phyloP scores from a whole-genome alignment of 2,329 filamentous ascomycete genomes.

The Colletotrichum sp. region DNA sequence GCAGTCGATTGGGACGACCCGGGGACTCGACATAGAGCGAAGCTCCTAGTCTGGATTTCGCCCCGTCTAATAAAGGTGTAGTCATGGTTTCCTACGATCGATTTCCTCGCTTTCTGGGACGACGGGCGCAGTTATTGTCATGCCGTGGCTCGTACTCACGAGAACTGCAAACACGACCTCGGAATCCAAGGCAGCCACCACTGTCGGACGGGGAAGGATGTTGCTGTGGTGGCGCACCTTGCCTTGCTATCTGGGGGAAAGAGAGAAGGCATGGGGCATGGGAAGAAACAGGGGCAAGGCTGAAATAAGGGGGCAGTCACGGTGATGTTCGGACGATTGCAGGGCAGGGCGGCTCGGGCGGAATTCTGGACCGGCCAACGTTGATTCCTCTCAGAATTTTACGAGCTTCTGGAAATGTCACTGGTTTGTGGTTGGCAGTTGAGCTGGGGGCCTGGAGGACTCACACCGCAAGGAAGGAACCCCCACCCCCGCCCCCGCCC shows the following conservation, averaged over 20 bases:
- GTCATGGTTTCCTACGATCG: too few species aligned
- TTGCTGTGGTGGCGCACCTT: too few species aligned
- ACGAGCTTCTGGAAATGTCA: not conserved
- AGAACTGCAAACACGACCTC: not conserved
- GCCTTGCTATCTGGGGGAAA: not conserved
- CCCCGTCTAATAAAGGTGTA: too few species aligned
- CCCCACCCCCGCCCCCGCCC: too few species aligned
- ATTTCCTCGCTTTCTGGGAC: too few species aligned
- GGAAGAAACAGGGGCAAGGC: not conserved
- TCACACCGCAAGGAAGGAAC: not conserved
- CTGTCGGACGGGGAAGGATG: too few species aligned
- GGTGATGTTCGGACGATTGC: not conserved
- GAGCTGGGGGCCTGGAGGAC: not conserved
- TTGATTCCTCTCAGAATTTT: too few species aligned
- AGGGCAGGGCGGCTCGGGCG: not conserved
- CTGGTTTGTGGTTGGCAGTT: too few species aligned
- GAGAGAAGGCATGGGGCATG: not conserved
- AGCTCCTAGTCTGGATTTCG: too few species aligned
- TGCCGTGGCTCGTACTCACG: not conserved
- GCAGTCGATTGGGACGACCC: too few species aligned
- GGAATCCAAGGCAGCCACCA: too few species aligned
- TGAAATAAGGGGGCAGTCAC: not conserved
- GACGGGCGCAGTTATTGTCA: not conserved
- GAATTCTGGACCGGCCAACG: not conserved
- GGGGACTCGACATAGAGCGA: too few species aligned